Evolutionary conservation across 202 grass and related monocot species (phyloP), one percentile per base, ranked within the genome.

Genomic region (Schoenoplectus triqueter): DNA sequence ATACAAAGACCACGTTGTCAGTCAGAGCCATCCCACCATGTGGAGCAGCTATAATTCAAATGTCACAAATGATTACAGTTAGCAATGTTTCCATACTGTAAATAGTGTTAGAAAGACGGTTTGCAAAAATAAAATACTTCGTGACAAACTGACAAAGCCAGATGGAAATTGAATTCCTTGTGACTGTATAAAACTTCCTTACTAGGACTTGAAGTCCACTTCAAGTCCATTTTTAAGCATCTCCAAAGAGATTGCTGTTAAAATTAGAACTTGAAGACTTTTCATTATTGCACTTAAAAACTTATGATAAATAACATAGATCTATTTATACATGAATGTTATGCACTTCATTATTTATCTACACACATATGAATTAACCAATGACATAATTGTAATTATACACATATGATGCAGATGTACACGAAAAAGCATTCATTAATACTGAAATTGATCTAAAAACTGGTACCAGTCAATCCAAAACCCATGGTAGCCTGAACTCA

Each of bases 331-430:
- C 7, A 70, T 70, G 67, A 13, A 46, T 42, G 4, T 40, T 17
- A 47, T 46, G 4, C 67, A 70, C 14, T 47, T 45, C 5, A 70
- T 70, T 41, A 42, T 68, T 68, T 42, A 46, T 70, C 42, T 47
- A 70, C 1, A 47, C 42, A 70, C 17, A 70, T 18, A 70, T 70
- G 67, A 5, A 70, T n/a, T 22, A 68, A 46, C 44, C 15, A 70
- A 70, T 70, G 15, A 70, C 13, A 70, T 39, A 41, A 67, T 67
- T 41, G 64, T 41, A 67, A 41, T 14, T 67, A 67, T 67, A 20
- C 2, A 13, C 7, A 13, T 2, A 41, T 13, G 2, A 40, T 41
- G 64, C 7, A 46, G 67, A 70, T 70, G 42, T 11, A 70, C 5
- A 46, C 10, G 41, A 70, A 64, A 64, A 70, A 5, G 13, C 40